Base-by-base conservation (phyloP, 306 rosid genomes). In the Gynostemma pentaphyllum region DNA sequence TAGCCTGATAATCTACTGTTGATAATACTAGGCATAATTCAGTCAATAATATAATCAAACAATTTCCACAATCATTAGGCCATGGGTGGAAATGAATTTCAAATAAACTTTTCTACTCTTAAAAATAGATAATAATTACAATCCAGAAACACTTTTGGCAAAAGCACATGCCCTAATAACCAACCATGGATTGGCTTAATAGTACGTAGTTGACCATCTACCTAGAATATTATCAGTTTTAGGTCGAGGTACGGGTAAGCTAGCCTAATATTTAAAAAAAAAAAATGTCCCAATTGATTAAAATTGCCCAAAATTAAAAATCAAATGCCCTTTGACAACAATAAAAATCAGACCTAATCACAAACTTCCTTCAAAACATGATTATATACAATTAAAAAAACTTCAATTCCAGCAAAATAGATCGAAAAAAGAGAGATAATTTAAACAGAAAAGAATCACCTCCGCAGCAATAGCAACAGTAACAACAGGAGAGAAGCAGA, bases 391-490 rank as follows among this genome's bases (percentile, higher is more conserved):
- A 1, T 11, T 24, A 23, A 15, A 23, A 15, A 32, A 50, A 50
- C 56, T 50, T 24, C 16, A 22, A 50, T 50, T 50, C 56, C 56
- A 50, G 32, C 1, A 50, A 50, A 50, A 23, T 24, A 7, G 22
- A 1, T 21, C 1, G 1, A 50, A 16, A 10, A 48, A 22, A n/a
- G 1, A 10, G 28, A 8, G 14, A 29, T 12, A 24, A 45, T 27
- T 27, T 5, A 15, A 61, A 70, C 28, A 36, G 52, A 50, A 18
- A 37, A 46, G 61, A 42, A 19, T 41, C 53, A 79, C 83, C 83
- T 68, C 73, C 75, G 28, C 80, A 75, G 70, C 77, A 74, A 56
- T 42, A 65, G 32, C 70, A 69, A 22, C 80, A 67, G 24, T 27
- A 75, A 61, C 77, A 72, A 18, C 71, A 79, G 1, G 74, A 45